phyloP scores from a whole-genome alignment of 108 stramenopile species.

The Seminavis robusta region DNA sequence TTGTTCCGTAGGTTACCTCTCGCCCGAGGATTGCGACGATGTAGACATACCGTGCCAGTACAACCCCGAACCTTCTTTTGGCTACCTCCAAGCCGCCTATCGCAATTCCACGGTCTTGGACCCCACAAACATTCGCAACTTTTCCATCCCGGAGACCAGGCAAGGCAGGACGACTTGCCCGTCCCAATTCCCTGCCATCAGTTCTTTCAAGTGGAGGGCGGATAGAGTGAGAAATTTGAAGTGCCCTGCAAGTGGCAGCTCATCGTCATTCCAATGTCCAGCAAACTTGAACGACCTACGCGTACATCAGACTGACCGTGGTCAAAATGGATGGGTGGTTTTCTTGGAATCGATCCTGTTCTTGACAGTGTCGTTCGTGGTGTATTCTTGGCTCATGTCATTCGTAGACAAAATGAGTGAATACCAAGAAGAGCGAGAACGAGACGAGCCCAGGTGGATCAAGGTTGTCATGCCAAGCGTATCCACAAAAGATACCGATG shows the following conservation, averaged over 20 bases:
- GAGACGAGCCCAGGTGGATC: no score
- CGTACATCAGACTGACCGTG: no score
- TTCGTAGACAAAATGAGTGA: no score
- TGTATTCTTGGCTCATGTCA: no score
- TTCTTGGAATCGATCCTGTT: no score
- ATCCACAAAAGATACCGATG: no score
- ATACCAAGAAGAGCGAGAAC: no score
- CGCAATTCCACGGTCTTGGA: neutral
- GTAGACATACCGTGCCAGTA: conserved; percentile 3
- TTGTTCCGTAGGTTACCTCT: conserved; percentile 9
- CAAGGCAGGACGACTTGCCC: conserved; percentile 5
- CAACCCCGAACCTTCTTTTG: conserved; percentile 1
- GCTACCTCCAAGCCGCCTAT: conserved; percentile 2
- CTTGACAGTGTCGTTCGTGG: no score
- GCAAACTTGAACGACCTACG: no score
- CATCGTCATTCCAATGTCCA: neutral
- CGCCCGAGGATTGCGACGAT: conserved; percentile 15
- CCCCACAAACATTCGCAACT: neutral
- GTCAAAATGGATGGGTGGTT: no score
- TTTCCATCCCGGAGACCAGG: neutral
- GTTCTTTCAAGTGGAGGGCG: conserved; percentile 7
- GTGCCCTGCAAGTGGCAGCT: neutral
- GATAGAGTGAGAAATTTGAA: neutral
- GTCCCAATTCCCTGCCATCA: neutral
- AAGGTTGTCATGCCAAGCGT: no score